Base-by-base conservation (phyloP, 139 green algal genomes). In the Chlorella sp. region DNA sequence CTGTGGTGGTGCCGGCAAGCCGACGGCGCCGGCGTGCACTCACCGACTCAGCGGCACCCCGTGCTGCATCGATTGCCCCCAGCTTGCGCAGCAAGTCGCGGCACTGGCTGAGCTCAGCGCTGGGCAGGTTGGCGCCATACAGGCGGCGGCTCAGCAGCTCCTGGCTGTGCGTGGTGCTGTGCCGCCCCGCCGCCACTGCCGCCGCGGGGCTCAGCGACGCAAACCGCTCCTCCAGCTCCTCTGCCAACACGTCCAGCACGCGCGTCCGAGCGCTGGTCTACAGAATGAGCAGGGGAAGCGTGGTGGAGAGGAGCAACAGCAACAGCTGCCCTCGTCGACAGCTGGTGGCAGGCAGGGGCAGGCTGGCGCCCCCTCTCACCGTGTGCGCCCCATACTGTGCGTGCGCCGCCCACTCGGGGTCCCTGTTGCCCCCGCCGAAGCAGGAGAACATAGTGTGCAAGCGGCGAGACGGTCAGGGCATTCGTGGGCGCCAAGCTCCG, bases 31-130 rank as follows among this genome's bases (percentile, higher is more conserved):
- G 66, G 14, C 83, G n/a, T 22, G 19, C 9, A 75, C 89, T 18
- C 66, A 89, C 89, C 83, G 69, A 26, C 71, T 86, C 78, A 0
- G 86, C 81, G 3, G 60, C 34, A 1, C 75, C 60, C 16, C 82
- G 71, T 24, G 87, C 86, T 1, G 22, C 28, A 32, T 88, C 88
- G 53, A 93, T 89, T 0, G 57, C 66, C 12, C 73, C 39, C 60
- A 93, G 36, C 76, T 93, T 93, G 75, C 53, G 39, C 61, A 93
- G 76, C 60, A 93, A 77, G 53, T 93, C 87, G 66, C 81, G 89
- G 71, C 57, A 83, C 37, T 64, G 71, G n/a, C 42, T 36, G 39
- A 87, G 60, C 42, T 91, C 87, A 2, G 85, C 26, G 19, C 71
- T 9, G 15, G 91, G 80, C 91, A 93, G 88, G 48, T 86, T 85